Conservation (phyloP, 2,329 filamentous ascomycete genomes). For the Penicillium sp. region DNA sequence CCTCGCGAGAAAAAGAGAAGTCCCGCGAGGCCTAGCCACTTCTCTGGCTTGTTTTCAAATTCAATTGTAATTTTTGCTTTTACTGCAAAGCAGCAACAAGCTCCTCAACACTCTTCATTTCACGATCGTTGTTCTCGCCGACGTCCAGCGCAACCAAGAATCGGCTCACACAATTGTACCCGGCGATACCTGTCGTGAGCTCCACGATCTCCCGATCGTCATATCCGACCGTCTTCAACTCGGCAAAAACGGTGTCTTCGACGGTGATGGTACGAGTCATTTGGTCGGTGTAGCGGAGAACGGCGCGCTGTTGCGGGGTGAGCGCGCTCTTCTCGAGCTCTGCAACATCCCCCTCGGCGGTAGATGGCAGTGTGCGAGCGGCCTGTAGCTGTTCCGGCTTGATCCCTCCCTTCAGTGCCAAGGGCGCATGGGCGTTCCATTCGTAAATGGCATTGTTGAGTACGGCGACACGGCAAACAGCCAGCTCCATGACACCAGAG, state of each 20-base stretch:
- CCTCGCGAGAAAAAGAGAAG: no score
- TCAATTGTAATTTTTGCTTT: background rate
- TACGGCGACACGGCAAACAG: slow-evolving; percentile 77
- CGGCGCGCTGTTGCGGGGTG: slow-evolving; percentile 65
- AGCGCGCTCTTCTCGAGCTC: slow-evolving; percentile 43
- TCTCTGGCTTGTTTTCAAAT: background rate
- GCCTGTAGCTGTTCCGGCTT: slow-evolving; percentile 51
- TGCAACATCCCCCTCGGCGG: slow-evolving; percentile 28
- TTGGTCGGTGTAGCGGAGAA: slow-evolving; percentile 74
- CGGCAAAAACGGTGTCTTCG: slow-evolving; percentile 65
- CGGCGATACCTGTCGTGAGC: slow-evolving; percentile 80
- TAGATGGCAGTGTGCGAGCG: slow-evolving; percentile 56
- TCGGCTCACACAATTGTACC: slow-evolving; percentile 84
- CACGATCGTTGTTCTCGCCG: slow-evolving; percentile 45
- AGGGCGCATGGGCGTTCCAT: slow-evolving; percentile 76
- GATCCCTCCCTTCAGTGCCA: slow-evolving; percentile 50
- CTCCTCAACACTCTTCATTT: slow-evolving; percentile 69
- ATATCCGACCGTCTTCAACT: slow-evolving; percentile 61
- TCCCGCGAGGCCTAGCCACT: no score
- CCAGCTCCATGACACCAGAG: slow-evolving; percentile 66
- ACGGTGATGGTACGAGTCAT: slow-evolving; percentile 77
- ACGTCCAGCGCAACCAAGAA: slow-evolving; percentile 82
- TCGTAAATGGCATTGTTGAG: slow-evolving; percentile 82
- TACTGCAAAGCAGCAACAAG: slow-evolving; percentile 54
- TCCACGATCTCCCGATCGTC: slow-evolving; percentile 76